These are phyloP conservation scores for Lepidium sativum DNA, from an alignment of 345 rosid genomes.

Conservation along the genomic window DNA sequence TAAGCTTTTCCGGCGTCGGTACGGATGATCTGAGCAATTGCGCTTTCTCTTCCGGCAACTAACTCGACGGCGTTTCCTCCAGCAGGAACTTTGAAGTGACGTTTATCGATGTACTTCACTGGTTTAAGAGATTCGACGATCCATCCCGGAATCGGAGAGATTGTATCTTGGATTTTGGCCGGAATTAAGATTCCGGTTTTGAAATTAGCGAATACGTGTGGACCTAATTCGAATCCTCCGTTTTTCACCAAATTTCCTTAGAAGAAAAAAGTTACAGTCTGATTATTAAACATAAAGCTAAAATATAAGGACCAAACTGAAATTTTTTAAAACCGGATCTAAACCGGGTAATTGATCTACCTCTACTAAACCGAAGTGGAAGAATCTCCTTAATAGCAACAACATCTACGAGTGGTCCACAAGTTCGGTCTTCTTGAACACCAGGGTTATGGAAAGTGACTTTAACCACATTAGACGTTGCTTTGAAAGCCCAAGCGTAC, in stretches of 20 bases:
- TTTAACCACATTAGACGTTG: slow-evolving; percentile 35
- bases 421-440: slow-evolving; percentile 68
- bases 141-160: slow-evolving; percentile 87
- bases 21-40: slow-evolving; percentile 69
- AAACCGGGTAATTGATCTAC: slow-evolving; percentile 13
- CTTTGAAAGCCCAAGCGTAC: slow-evolving; percentile 64
- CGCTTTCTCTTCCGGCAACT: slow-evolving; percentile 86
- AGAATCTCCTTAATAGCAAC: slow-evolving; percentile 72
- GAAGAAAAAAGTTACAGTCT: neutral
- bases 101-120: slow-evolving; percentile 53
- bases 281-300: neutral
- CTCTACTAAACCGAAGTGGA: slow-evolving; percentile 36
- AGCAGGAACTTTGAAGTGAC: slow-evolving; percentile 56
- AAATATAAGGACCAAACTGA: neutral
- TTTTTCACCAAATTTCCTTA: slow-evolving; percentile 61
- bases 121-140: slow-evolving; percentile 79
- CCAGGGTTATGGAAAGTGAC: slow-evolving; percentile 76
- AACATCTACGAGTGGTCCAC: slow-evolving; percentile 82
- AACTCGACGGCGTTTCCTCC: slow-evolving; percentile 56
- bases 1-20: slow-evolving; percentile 39
- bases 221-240: slow-evolving; percentile 71
- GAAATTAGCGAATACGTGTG: slow-evolving; percentile 64
- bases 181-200: slow-evolving; percentile 83
- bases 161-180: slow-evolving; percentile 34
- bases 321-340: neutral